phyloP scores from a whole-genome alignment of 2,329 filamentous ascomycete genomes.

The Aspergillus pseudotamarii region DNA sequence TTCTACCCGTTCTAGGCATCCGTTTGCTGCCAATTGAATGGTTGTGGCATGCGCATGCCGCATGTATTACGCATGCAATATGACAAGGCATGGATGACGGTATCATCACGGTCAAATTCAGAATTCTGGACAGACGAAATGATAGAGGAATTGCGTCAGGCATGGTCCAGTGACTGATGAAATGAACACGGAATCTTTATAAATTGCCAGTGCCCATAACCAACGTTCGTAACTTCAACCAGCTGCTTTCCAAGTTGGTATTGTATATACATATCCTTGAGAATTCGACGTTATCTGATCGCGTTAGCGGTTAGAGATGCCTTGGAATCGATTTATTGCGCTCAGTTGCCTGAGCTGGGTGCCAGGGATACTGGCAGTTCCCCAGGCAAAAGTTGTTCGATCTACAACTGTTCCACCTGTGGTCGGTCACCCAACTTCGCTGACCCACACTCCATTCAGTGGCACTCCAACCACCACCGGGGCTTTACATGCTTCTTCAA shows the following conservation, averaged over 20 bases:
- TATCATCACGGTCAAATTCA: background rate
- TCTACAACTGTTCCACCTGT: background rate
- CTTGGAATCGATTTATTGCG: slow-evolving; percentile 16
- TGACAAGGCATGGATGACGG: background rate
- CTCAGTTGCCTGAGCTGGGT: slow-evolving; percentile 22
- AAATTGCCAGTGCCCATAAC: background rate
- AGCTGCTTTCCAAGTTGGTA: background rate
- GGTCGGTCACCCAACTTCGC: background rate
- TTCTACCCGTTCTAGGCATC: background rate
- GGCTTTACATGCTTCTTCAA: slow-evolving; percentile 56
- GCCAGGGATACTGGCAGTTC: slow-evolving; percentile 20
- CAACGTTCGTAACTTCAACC: background rate
- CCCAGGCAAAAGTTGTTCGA: slow-evolving; percentile 12
- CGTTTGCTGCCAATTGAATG: background rate
- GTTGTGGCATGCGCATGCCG: background rate
- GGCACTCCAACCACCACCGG: slow-evolving; percentile 71
- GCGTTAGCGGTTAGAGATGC: slow-evolving; percentile 10
- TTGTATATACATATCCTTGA: background rate
- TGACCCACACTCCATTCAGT: slow-evolving; percentile 65
- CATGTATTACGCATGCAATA: background rate
- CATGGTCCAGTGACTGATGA: background rate
- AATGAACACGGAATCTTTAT: background rate
- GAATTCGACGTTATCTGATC: background rate
- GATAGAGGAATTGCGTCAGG: background rate
- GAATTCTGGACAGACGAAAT: background rate